A percentile compares a stretch with the other conserved stretches of the same genome.
These are phyloP conservation scores for Dittrichia graveolens DNA, from an alignment of 129 eudicot genomes.

Conservation along the genomic window DNA sequence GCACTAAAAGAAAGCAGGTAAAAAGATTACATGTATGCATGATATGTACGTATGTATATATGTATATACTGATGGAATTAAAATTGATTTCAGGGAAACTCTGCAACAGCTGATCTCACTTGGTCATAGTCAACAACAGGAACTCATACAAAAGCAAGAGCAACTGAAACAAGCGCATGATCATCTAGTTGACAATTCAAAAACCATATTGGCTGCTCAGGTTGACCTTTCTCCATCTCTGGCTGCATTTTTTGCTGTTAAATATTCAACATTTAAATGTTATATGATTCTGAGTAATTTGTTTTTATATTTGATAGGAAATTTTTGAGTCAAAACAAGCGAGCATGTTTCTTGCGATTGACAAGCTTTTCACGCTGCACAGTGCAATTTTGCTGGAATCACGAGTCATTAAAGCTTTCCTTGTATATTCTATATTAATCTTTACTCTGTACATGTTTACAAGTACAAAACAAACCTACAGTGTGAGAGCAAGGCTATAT, in stretches of 20 bases:
- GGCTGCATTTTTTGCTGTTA: background rate
- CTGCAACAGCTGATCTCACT: conserved; percentile 58
- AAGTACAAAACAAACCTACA: conserved; percentile 72
- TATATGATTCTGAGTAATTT: background rate
- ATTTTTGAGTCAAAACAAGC: conserved; percentile 87
- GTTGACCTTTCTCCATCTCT: conserved; percentile 29
- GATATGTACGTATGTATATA: background rate
- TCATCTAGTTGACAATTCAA: conserved; percentile 63
- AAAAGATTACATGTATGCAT: background rate
- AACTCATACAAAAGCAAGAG: conserved; percentile 58
- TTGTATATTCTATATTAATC: conserved; percentile 52
- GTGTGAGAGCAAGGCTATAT: conserved; percentile 65
- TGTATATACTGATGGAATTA: background rate
- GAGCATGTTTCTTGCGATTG: conserved; percentile 73
- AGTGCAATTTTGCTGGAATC: conserved; percentile 80
- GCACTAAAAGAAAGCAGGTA: conserved; percentile 89
- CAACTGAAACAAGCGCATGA: conserved; percentile 69
- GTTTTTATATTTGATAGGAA: conserved; percentile 49
- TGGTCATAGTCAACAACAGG: conserved; percentile 65
- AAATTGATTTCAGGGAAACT: conserved; percentile 44
- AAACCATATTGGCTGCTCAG: conserved; percentile 76
- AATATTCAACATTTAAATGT: background rate
- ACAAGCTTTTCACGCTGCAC: conserved; percentile 78
- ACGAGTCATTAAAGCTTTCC: conserved; percentile 58
- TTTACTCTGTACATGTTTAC: conserved; percentile 73